Evolutionary conservation across 2,329 filamentous ascomycete genomes (phyloP), one percentile per base, ranked within the genome.

Genomic region (Chaetomiaceae sp.): DNA sequence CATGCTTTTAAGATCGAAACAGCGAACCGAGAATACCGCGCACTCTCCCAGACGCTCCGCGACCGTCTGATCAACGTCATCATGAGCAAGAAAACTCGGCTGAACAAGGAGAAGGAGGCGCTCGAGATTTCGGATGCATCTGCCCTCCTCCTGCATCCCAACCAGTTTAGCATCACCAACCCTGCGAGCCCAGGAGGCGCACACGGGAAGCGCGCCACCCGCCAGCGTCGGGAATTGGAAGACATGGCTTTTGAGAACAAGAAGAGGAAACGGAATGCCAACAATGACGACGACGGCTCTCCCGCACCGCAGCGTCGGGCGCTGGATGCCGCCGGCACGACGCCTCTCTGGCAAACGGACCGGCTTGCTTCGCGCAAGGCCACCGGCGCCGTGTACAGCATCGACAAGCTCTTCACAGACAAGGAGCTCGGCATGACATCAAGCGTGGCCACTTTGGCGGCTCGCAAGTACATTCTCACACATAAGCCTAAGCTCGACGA

Each of bases 381-480:
- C 56, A 73, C 76, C 17, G 79, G 77, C 8, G 74, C 78, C 0
- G 65, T 80, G 2, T 83, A 82, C 61, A 83, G 76, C 60, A 76
- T 85, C 49, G 80, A 84, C 56, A 84, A 84, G 67, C 73, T 85
- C 30, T 85, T 85, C 41, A 84, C 81, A 0, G 81, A 85, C 56
- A 84, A 82, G 63, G 81, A 85, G 65, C 70, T 85, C 24, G 73
- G 76, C 4, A 74, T 84, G 68, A 78, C 78, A 22, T 83, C 83
- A 61, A 83, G 83, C 50, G 67, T 71, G 4, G 76, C 81, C 5
- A 79, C 81, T 24, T 57, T 82, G 17, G 79, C 79, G 2, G 74
- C 81, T 8, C 77, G 83, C 60, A 76, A 78, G 51, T 77, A 81
- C 57, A 71, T 83, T 47, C 64, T 81, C 42, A 74, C 77, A 29